These are phyloP conservation scores for Tilletia caries DNA, from an alignment of 1,284 basidiomycete species.

Conservation along the genomic window DNA sequence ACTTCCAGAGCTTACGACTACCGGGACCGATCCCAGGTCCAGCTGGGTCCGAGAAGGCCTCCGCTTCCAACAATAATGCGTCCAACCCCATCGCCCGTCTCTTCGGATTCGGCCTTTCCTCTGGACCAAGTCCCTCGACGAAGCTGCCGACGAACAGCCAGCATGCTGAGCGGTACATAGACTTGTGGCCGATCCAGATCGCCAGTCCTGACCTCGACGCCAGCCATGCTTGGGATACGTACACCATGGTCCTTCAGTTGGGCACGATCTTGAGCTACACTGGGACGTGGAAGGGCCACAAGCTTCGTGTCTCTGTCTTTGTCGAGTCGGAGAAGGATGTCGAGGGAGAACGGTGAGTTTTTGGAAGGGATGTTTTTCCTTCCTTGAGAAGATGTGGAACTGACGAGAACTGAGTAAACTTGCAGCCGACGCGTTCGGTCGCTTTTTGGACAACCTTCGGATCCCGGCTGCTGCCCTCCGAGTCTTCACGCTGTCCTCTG, in stretches of 20 bases:
- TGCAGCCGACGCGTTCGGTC: conserved; percentile 39
- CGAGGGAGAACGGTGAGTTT: conserved; percentile 37
- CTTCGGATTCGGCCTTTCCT: conserved; percentile 1
- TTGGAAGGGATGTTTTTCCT: too few species aligned
- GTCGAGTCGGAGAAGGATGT: conserved; percentile 48
- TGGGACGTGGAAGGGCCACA: conserved; percentile 49
- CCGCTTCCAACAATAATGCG: background rate
- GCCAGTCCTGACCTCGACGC: conserved; percentile 39
- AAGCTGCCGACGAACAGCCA: conserved; percentile 15
- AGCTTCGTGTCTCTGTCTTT: conserved; percentile 51
- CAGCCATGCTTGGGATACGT: conserved; percentile 50
- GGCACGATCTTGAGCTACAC: conserved; percentile 52
- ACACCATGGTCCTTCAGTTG: conserved; percentile 53
- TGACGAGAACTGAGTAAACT: too few species aligned
- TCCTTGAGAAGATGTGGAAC: too few species aligned
- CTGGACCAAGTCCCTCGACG: conserved; percentile 14
- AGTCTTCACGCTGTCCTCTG: conserved; percentile 45
- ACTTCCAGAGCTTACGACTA: conserved; percentile 45
- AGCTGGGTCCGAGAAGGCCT: conserved; percentile 14
- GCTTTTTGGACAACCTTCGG: conserved; percentile 49
- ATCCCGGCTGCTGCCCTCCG: conserved; percentile 50
- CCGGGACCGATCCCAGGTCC: conserved; percentile 23
- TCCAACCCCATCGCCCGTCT: background rate
- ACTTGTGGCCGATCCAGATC: conserved; percentile 53
- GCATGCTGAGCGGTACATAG: conserved; percentile 39